Base-by-base conservation (phyloP, 257 asterid species). In the Gardenia jasminoides region DNA sequence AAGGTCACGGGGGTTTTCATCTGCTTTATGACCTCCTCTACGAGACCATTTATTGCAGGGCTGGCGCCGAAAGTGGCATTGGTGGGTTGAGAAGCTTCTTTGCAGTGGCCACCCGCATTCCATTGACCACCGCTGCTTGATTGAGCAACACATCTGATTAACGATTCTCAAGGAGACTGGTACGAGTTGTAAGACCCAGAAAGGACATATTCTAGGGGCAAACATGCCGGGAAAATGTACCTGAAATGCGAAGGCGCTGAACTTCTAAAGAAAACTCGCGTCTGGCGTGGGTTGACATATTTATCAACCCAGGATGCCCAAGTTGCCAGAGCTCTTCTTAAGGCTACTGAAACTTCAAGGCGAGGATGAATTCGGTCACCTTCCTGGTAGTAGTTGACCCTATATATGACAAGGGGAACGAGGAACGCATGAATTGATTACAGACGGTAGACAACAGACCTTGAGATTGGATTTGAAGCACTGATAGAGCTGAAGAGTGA, bases 221-320 rank as follows among this genome's bases (percentile, higher is more conserved):
- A 39, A 17, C 46, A 33, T 28, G 61, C 47, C 11, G 56, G 39
- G 41, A n/a, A 36, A 65, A 41, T 80, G 59, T 75, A 94, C 98
- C 96, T 94, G 98, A 92, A 95, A 90, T 95, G 99, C 62, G 99
- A 89, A 64, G 97, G 99, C 16, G 99, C 87, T 77, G 96, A 92
- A 79, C 97, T 96, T 82, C 98, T 84, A 84, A 92, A 96, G 94
- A 92, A 93, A 72, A 93, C 87, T 61, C 79, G 88, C 11, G 99
- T 90, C 88, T 80, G 88, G 75, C 33, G 85, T 66, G 94, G 94
- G 76, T 86, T 88, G 24, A 96, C 87, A 91, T 87, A 17, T 80
- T 85, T 90, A 74, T 96, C 97, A 7, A 91, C 86, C 99, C 99
- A 96, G 0, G 89, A 87, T 0, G 92, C 94, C 99, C 99, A 96